Evolutionary conservation across 1,284 basidiomycete species (phyloP).

Genomic region (Heterobasidion occidentale): DNA sequence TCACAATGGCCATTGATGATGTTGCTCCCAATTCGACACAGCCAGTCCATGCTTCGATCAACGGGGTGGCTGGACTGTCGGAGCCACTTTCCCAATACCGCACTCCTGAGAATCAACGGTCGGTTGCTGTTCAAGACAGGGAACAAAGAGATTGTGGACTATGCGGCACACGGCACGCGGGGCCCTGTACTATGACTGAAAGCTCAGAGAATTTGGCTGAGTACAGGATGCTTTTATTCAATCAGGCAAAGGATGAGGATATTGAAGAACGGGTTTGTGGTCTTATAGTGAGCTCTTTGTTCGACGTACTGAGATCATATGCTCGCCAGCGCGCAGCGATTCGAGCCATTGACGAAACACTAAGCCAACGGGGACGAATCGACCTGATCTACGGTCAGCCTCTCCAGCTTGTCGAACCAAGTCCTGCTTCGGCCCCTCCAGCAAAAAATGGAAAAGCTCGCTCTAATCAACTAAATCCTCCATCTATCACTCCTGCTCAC

Average conservation of each 20-base stretch:
- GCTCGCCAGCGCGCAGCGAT: constrained; percentile 50
- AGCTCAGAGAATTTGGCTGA: constrained; percentile 57
- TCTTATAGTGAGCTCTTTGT: neutral
- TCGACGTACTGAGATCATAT: constrained; percentile 7
- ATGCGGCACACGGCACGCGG: constrained; percentile 47
- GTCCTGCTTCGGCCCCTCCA: neutral
- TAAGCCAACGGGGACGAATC: constrained; percentile 44
- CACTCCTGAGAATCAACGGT: neutral
- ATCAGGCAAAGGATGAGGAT: constrained; percentile 53
- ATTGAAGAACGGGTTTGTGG: constrained; percentile 50
- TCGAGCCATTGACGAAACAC: constrained; percentile 53
- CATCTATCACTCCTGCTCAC: neutral
- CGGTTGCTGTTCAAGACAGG: neutral
- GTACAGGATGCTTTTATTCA: constrained; percentile 57
- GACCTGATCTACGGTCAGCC: constrained; percentile 55
- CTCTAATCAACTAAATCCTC: neutral
- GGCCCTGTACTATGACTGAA: constrained; percentile 56
- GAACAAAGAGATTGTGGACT: constrained; percentile 39
- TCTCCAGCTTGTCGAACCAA: constrained; percentile 39
- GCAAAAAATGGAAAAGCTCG: neutral
- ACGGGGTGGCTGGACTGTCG: too few species aligned
- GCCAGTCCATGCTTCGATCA: too few species aligned
- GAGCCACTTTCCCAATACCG: neutral
- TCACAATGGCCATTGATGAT: neutral
- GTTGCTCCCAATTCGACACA: neutral